Conservation (phyloP, 495 filamentous ascomycete species). For the Cryomyces antarcticus region DNA sequence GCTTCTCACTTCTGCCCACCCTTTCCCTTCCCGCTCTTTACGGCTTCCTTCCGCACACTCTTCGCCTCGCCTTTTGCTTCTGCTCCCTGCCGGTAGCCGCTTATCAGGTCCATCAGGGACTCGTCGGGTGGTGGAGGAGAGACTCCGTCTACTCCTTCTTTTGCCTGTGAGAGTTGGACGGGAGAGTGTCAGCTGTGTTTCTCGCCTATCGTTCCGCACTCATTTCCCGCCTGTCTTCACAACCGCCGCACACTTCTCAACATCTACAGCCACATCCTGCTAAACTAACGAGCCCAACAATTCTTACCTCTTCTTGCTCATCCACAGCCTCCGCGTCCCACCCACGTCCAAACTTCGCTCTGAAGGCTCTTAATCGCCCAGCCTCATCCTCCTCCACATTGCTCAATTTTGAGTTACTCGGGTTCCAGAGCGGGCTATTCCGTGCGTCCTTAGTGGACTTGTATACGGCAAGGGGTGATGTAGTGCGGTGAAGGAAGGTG, state of each 20-base stretch:
- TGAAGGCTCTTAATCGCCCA: constrained; percentile 68
- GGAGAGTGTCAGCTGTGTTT: no score
- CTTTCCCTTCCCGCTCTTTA: constrained; percentile 8
- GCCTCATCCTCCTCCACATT: constrained; percentile 94
- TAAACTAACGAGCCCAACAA: background rate
- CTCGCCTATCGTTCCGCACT: background rate
- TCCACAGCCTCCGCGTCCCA: constrained; percentile 44
- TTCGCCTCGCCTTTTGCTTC: constrained; percentile 4
- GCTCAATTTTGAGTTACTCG: constrained; percentile 48
- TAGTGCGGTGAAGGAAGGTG: constrained; percentile 74
- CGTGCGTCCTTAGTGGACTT: constrained; percentile 61
- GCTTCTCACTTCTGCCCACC: background rate
- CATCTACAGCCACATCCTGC: background rate
- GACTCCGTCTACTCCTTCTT: constrained; percentile 2
- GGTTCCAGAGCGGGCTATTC: constrained; percentile 84
- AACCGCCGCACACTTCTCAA: background rate
- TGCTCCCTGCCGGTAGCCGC: constrained; percentile 6
- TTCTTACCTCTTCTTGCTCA: background rate
- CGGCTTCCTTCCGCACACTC: background rate
- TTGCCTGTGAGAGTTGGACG: background rate
- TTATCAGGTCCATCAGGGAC: constrained; percentile 10
- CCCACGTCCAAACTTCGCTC: constrained; percentile 58
- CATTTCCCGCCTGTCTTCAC: background rate
- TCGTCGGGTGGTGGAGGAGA: constrained; percentile 3
- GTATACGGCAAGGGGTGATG: constrained; percentile 61